phyloP scores from a whole-genome alignment of 2,329 filamentous ascomycete genomes.

The Penicillium psychrosexuale region DNA sequence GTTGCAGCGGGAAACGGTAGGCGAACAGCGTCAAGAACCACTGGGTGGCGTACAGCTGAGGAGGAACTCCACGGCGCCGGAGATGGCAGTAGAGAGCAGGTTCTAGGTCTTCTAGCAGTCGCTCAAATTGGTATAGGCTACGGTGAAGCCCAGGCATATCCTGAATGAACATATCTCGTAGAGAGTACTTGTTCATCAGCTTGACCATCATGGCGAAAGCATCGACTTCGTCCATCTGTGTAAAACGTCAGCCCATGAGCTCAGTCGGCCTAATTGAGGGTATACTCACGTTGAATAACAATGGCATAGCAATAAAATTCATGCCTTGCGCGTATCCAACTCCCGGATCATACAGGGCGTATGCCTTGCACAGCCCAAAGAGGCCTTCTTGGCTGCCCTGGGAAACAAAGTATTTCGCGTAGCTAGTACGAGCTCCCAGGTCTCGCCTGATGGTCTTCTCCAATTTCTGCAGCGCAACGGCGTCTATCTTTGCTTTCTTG shows the following conservation, averaged over 20 bases:
- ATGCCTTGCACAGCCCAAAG: constrained; percentile 95
- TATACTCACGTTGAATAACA: constrained; percentile 78
- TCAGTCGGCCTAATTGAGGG: neutral
- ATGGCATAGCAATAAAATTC: constrained; percentile 96
- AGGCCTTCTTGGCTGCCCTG: constrained; percentile 89
- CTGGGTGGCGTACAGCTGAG: constrained; percentile 93
- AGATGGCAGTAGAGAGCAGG: constrained; percentile 94
- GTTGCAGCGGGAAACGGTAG: constrained; percentile 92
- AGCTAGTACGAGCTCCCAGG: constrained; percentile 87
- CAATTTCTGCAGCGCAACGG: constrained; percentile 69
- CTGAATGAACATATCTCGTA: constrained; percentile 88
- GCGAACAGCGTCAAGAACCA: constrained; percentile 99
- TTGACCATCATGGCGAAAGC: constrained; percentile 90
- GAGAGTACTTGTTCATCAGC: constrained; percentile 92
- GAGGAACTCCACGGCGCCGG: constrained; percentile 78
- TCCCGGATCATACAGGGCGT: constrained; percentile 88
- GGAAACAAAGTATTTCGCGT: constrained; percentile 90
- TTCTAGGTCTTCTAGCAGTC: constrained; percentile 87
- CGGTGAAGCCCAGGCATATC: constrained; percentile 97
- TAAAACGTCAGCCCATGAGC: constrained; percentile 6
- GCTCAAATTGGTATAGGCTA: constrained; percentile 91
- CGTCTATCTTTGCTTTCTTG: constrained; percentile 75
- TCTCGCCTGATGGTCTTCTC: constrained; percentile 92
- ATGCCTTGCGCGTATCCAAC: constrained; percentile 98
- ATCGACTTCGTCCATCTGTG: constrained; percentile 90